These are phyloP conservation scores for Colletotrichum simmondsii DNA, from an alignment of 2,329 filamentous ascomycete species.

Conservation along the genomic window DNA sequence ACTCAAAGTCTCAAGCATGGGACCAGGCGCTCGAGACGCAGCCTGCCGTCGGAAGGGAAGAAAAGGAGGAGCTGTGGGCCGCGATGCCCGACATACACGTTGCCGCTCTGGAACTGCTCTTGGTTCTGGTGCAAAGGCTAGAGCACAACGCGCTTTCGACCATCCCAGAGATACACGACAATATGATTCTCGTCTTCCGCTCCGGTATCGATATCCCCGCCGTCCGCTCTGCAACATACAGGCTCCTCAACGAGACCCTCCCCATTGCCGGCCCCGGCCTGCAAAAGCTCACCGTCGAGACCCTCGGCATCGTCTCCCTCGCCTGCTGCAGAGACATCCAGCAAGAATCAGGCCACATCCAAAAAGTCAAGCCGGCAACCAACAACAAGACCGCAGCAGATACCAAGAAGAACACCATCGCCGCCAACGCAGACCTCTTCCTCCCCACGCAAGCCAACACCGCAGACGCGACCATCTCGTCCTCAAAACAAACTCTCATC, in stretches of 20 bases:
- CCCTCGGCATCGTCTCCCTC: slow-evolving; percentile 71
- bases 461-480: slow-evolving; percentile 43
- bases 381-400: slow-evolving; percentile 39
- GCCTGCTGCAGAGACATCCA: slow-evolving; percentile 82
- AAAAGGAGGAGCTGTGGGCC: slow-evolving; percentile 82
- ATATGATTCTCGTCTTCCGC: slow-evolving; percentile 77
- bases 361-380: slow-evolving; percentile 46
- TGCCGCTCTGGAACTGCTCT: slow-evolving; percentile 73
- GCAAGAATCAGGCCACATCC: slow-evolving; percentile 60
- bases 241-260: slow-evolving; percentile 67
- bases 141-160: slow-evolving; percentile 67
- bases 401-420: slow-evolving; percentile 51
- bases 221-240: slow-evolving; percentile 72
- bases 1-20: slow-evolving; percentile 56
- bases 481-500: slow-evolving; percentile 48
- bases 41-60: slow-evolving; percentile 79
- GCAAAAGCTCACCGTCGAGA: slow-evolving; percentile 71
- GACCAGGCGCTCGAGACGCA: slow-evolving; percentile 72
- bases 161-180: slow-evolving; percentile 74
- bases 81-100: slow-evolving; percentile 80
- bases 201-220: slow-evolving; percentile 61
- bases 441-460: slow-evolving; percentile 57
- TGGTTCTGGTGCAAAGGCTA: slow-evolving; percentile 67
- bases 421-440: slow-evolving; percentile 79
- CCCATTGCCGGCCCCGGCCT: slow-evolving; percentile 72